Evolutionary conservation across 2,329 filamentous ascomycete genomes (phyloP), one percentile per base, ranked within the genome.

Genomic region (Epichloe uncinata): DNA sequence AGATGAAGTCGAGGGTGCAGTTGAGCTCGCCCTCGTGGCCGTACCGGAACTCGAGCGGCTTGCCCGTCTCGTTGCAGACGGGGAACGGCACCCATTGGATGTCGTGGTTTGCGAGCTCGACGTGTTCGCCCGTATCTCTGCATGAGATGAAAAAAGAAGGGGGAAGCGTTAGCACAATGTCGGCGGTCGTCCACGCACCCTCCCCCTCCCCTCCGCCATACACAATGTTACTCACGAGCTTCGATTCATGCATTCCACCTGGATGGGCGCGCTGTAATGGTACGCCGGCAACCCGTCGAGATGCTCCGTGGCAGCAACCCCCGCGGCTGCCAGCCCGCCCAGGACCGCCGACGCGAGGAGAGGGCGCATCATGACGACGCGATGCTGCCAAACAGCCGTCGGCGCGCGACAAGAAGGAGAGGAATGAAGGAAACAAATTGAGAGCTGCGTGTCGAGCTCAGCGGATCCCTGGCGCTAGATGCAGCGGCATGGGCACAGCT

Each of bases 1-100:
- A 75, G 59, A 91, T 75, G 68, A 86, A 77, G 62, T 84, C 73
- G 59, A 93, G 82, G 50, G 87, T 93, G 73, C 87, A 93, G 71
- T 91, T 91, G 58, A 87, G 69, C 64, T 95, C 89, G 69, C 69
- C 71, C 63, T 91, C 87, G 57, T 85, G 69, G 64, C 90, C 90
- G 71, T 95, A 97, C 65, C 80, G 77, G 64, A 98, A 83, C 60
- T 93, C 82, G 59, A 98, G 81, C 0, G 90, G 84, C 46, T 79
- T 77, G 42, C 75, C 75, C 12, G 93, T 97, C 68, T 97, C 93
- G 68, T 89, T 86, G 77, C 93, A 97, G 35, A 77, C 75, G 22
- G 87, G 87, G 67, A 97, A 97, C 38, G 91, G 88, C 42, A 93
- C 82, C 75, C 93, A 97, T 75, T 95, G 78, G 50, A 96, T 80